phyloP scores from a whole-genome alignment of 2,329 filamentous ascomycete species.

The Colletotrichum euphorbiae region DNA sequence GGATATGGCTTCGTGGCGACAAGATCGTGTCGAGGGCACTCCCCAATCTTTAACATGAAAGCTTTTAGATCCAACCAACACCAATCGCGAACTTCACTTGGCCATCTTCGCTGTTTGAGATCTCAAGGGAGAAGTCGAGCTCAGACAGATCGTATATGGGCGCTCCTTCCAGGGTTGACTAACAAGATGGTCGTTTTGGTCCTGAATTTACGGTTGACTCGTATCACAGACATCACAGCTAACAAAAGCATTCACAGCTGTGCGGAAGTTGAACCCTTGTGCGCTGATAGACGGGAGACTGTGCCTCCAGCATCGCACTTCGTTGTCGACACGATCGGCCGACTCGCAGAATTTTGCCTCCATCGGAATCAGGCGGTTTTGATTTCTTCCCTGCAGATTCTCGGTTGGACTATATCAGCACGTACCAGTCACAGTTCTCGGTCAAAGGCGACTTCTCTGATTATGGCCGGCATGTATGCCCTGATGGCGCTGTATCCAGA shows the following conservation, averaged over 20 bases:
- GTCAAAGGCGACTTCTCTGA: neutral
- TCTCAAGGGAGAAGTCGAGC: no score
- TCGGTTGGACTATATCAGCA: neutral
- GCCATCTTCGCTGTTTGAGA: no score
- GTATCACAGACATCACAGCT: slow-evolving; percentile 16
- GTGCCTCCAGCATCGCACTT: neutral
- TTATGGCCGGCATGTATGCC: neutral
- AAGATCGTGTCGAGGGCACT: no score
- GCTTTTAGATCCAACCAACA: no score
- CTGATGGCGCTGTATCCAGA: neutral
- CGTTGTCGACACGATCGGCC: neutral
- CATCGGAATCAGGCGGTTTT: neutral
- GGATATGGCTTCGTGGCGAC: no score
- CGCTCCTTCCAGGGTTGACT: neutral
- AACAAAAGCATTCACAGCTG: neutral
- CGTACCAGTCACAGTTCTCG: neutral
- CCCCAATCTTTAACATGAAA: no score
- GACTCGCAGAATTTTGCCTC: neutral
- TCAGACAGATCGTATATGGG: no score
- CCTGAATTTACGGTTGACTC: neutral
- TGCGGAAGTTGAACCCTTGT: slow-evolving; percentile 12
- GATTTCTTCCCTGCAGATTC: slow-evolving; percentile 1
- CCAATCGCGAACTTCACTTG: no score
- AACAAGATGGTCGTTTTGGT: neutral
- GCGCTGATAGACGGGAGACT: slow-evolving; percentile 6